Conservation (phyloP, 768 basidiomycete species). For the Royoungia palumana region DNA sequence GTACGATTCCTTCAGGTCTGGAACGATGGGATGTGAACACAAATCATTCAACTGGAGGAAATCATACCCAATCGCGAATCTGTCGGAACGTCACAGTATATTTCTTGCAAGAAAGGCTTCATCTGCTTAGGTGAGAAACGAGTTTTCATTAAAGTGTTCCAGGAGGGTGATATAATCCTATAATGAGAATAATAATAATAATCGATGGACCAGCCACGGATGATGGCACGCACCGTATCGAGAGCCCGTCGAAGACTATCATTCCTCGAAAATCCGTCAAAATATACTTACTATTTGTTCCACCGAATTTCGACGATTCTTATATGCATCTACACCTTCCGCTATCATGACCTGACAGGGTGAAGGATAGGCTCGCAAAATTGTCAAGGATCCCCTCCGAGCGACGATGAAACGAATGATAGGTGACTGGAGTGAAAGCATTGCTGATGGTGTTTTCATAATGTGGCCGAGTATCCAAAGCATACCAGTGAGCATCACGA, state of each 20-base stretch:
- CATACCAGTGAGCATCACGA: slow-evolving; percentile 2
- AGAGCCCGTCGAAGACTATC: too few relatives aligned
- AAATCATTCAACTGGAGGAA: not conserved
- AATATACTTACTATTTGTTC: too few relatives aligned
- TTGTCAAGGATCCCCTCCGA: not conserved
- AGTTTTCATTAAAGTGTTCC: slow-evolving; percentile 44
- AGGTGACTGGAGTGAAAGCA: not conserved
- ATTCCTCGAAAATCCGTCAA: too few relatives aligned
- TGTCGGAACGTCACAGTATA: slow-evolving; percentile 43
- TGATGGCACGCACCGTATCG: not conserved
- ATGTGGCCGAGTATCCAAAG: slow-evolving; percentile 2
- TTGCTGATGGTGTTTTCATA: too few relatives aligned
- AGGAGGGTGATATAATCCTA: slow-evolving; percentile 44
- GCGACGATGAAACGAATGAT: not conserved
- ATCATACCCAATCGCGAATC: slow-evolving; percentile 53
- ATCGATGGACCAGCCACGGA: not conserved
- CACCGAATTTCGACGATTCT: too few relatives aligned
- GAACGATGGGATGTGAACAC: slow-evolving; percentile 34
- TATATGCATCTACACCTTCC: not conserved
- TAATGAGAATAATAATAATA: not conserved
- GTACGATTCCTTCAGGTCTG: slow-evolving; percentile 44
- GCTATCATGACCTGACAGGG: not conserved
- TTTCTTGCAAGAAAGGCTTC: slow-evolving; percentile 39
- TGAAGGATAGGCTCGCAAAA: not conserved
- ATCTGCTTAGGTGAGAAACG: slow-evolving; percentile 44